Evolutionary conservation across 768 basidiomycete genomes (phyloP).

Genomic region (Tulasnella sp.): DNA sequence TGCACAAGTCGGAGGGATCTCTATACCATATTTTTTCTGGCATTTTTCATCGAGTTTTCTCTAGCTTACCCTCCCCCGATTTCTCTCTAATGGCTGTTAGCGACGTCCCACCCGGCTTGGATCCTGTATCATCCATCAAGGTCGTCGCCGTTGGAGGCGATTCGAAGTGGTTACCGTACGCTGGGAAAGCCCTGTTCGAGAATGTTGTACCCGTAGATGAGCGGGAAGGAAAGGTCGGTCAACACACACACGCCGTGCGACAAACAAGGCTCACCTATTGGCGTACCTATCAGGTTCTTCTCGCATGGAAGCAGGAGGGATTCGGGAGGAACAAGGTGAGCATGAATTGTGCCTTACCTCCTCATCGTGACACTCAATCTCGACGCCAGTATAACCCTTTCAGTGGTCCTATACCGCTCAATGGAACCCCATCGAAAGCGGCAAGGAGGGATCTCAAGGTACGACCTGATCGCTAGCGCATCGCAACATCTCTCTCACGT

Average conservation of each 20-base stretch:
- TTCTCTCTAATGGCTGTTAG: conserved; percentile 5
- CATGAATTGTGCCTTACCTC: not conserved
- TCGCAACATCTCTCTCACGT: not conserved
- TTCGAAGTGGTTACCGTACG: conserved; percentile 9
- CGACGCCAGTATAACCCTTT: conserved; percentile 6
- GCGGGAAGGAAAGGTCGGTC: conserved; percentile 7
- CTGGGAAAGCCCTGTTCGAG: conserved; percentile 11
- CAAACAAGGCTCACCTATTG: not conserved
- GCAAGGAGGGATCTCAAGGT: conserved; percentile 11
- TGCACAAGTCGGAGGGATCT: no score
- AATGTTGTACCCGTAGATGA: conserved; percentile 12
- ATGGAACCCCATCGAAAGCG: not conserved
- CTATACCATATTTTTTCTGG: not conserved
- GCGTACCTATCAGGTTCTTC: not conserved
- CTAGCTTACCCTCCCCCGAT: not conserved
- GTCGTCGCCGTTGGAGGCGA: conserved; percentile 10
- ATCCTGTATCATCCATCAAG: conserved; percentile 9
- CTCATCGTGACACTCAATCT: not conserved
- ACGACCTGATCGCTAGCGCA: not conserved
- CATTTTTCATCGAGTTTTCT: not conserved
- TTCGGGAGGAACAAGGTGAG: conserved; percentile 15
- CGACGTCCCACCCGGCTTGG: conserved; percentile 13
- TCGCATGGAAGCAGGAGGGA: conserved; percentile 2
- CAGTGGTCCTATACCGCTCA: conserved; percentile 8
- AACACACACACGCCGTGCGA: not conserved